phyloP scores from a whole-genome alignment of 2,329 filamentous ascomycete genomes.

The Harringtonia aguacate region DNA sequence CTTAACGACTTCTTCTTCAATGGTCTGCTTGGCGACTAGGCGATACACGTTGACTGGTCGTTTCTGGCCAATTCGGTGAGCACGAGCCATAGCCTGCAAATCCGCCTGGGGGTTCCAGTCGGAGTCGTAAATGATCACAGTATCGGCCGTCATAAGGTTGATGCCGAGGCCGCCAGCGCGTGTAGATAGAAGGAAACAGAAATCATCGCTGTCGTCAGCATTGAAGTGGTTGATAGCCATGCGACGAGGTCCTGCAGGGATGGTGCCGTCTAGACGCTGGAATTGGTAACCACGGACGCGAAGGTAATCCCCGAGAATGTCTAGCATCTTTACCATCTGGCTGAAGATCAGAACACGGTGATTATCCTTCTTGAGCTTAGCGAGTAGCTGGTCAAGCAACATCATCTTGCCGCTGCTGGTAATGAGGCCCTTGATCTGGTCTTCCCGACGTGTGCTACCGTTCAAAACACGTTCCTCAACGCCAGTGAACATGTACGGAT shows the following conservation, averaged over 20 bases:
- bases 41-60: slow-evolving; percentile 94
- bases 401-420: slow-evolving; percentile 99
- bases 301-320: slow-evolving; percentile 90
- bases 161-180: slow-evolving; percentile 96
- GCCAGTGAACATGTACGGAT: slow-evolving; percentile 94
- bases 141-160: slow-evolving; percentile 97
- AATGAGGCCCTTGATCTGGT: slow-evolving; percentile 84
- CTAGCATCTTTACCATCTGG: slow-evolving; percentile 98
- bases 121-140: slow-evolving; percentile 94
- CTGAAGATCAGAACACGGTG: slow-evolving; percentile 97
- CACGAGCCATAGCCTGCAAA: slow-evolving; percentile 95
- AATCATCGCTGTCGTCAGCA: slow-evolving; percentile 88
- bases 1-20: slow-evolving; percentile 95
- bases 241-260: slow-evolving; percentile 75
- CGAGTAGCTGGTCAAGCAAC: slow-evolving; percentile 88
- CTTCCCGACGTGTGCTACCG: slow-evolving; percentile 72
- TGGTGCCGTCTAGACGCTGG: slow-evolving; percentile 90
- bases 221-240: slow-evolving; percentile 99
- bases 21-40: slow-evolving; percentile 93
- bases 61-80: slow-evolving; percentile 95
- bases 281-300: slow-evolving; percentile 89
- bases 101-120: slow-evolving; percentile 99
- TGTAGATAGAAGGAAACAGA: slow-evolving; percentile 91
- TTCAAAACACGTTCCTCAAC: slow-evolving; percentile 82
- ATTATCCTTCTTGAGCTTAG: slow-evolving; percentile 84